Conservation (phyloP, 2,329 filamentous ascomycete genomes). For the Thelonectria rubi region DNA sequence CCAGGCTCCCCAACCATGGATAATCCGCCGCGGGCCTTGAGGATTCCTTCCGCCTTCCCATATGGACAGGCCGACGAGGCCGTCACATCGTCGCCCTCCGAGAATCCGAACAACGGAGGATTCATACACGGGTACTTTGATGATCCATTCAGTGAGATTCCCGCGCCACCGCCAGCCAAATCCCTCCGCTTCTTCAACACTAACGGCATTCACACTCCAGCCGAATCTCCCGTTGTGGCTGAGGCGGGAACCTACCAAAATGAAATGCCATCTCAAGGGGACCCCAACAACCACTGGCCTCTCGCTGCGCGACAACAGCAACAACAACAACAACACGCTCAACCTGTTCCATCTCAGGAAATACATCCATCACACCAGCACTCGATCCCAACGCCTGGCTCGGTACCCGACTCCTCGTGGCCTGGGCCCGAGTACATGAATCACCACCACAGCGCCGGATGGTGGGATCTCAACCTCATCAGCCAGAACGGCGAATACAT, state of each 20-base stretch:
- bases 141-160: constrained; percentile 50
- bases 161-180: constrained; percentile 37
- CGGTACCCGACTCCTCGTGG: constrained; percentile 35
- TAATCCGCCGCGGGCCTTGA: constrained; percentile 46
- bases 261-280: constrained; percentile 31
- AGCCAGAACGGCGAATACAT: constrained; percentile 42
- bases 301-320: constrained; percentile 30
- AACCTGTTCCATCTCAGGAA: constrained; percentile 28
- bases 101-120: constrained; percentile 39
- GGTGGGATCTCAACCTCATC: constrained; percentile 46
- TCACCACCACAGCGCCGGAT: constrained; percentile 39
- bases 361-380: constrained; percentile 34
- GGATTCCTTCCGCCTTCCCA: constrained; percentile 42
- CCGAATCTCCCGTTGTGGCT: constrained; percentile 51
- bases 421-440: constrained; percentile 43
- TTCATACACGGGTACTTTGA: constrained; percentile 52
- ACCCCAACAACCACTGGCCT: constrained; percentile 19
- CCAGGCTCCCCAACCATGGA: constrained; percentile 47
- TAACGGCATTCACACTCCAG: constrained; percentile 48
- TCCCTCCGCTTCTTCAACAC: constrained; percentile 46
- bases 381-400: constrained; percentile 25
- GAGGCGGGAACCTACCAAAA: constrained; percentile 43
- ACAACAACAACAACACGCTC: constrained; percentile 28
- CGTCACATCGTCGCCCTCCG: constrained; percentile 40
- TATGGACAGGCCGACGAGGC: constrained; percentile 36